Base-by-base conservation (phyloP, 306 rosid species). In the Hippophae gyantsensis region DNA sequence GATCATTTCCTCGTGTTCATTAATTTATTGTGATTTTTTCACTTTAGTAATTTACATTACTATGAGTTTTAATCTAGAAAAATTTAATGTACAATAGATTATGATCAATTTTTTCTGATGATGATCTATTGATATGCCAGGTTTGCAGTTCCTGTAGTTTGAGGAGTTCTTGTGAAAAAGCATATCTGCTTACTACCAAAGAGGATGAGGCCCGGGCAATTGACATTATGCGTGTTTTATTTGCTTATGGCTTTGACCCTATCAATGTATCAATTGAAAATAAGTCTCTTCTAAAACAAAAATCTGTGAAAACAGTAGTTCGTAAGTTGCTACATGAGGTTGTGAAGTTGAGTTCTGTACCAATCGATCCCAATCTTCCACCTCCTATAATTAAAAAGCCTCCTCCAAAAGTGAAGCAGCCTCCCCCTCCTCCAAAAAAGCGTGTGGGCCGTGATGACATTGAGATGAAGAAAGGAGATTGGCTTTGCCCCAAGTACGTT, bases 81-180 rank as follows among this genome's bases (percentile, higher is more conserved):
- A 32, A 1, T 32, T 4, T 32, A 32, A 32, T 32, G 38, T 32
- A 32, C 38, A 32, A 32, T 32, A 18, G 38, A 32, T 32, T 32
- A 2, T 32, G 38, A 32, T 32, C 5, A 32, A 47, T 7, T 25
- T 51, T 68, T 51, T 43, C 61, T 69, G 75, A 78, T 57, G 57
- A 56, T 43, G 45, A 42, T 70, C 60, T 64, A 41, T 76, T 79
- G 63, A 58, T 82, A 32, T 54, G 67, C 69, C 89, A 92, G 98
- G 98, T 92, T 67, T 92, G 98, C 72, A 92, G 96, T 88, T 85
- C 98, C 80, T 92, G 96, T 86, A 85, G 82, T 79, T 83, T 92
- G 86, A 87, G 98, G 74, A 92, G 75, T 80, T 72, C 87, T 48
- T 92, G 98, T 65, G 95, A 83, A 61, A 80, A 81, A 70, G 98